Base-by-base conservation (phyloP, 805 yeast species). In the Jamesozyma gamospora region DNA sequence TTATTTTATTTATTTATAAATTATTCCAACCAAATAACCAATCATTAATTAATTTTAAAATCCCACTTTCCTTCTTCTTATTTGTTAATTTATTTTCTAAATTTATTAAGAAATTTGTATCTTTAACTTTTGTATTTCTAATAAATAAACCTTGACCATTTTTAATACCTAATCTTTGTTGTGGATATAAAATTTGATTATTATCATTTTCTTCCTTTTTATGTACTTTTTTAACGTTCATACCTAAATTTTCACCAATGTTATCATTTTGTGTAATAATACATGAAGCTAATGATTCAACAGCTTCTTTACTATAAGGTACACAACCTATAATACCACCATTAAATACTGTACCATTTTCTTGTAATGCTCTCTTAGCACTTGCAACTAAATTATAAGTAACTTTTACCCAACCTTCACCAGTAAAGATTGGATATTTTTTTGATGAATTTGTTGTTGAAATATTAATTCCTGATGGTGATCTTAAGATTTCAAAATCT, bases 321-420 rank as follows among this genome's bases (percentile, higher is more conserved):
- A 81, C 59, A 71, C 94, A 60, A 54, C 94, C 76, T 56, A 79
- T 59, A 58, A 72, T 51, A 19, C 70, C 66, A 1, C 84, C 90
- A 39, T 79, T 82, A 51, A 80, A 74, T 5, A 78, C 71, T 11
- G 69, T 59, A 4, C 95, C 94, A 55, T 85, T 83, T 53, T 87
- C 95, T 47, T 82, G 78, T 33, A 88, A 64, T 0, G 98, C 96
- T 40, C 94, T 76, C 14, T 75, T 59, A 2, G 95, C 96, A 9
- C 88, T 72, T 1, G 79, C 66, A 7, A 82, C 74, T 42, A 78
- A 79, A 41, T 77, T 81, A 58, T 76, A 92, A 3, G 96, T 88
- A 39, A 90, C 57, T 55, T 87, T 83, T n/a, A 88, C 77, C 97
- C 97, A 90, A 30, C 84, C 78, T 34, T 77, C 73, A 1, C 97